Evolutionary conservation across 2,329 filamentous ascomycete genomes (phyloP).

Genomic region (Xylaria sp.): DNA sequence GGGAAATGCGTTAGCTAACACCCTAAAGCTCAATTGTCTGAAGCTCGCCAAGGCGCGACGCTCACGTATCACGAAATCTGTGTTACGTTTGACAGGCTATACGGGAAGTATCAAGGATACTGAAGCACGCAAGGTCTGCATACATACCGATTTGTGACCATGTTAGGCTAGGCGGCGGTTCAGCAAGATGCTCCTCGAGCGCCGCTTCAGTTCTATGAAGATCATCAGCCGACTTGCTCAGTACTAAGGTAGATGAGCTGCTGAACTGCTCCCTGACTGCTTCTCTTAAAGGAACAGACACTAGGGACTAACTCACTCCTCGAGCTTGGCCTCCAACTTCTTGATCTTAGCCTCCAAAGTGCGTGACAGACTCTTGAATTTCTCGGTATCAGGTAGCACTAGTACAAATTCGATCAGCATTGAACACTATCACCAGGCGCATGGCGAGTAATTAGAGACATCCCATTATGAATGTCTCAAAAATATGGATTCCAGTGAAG

Average conservation of each 20-base stretch:
- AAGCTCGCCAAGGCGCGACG: background rate
- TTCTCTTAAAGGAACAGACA: background rate
- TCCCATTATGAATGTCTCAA: background rate
- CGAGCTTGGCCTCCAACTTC: slow-evolving; percentile 41
- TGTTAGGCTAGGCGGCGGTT: slow-evolving; percentile 34
- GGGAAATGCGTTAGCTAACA: slow-evolving; percentile 5
- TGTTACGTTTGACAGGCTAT: background rate
- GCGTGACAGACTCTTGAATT: slow-evolving; percentile 40
- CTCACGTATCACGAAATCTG: background rate
- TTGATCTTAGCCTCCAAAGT: slow-evolving; percentile 42
- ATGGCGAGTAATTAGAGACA: background rate
- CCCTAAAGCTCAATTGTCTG: background rate
- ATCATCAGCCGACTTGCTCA: slow-evolving; percentile 5
- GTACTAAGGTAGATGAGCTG: background rate
- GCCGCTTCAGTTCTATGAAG: slow-evolving; percentile 27
- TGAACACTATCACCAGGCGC: background rate
- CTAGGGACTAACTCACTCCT: slow-evolving; percentile 36
- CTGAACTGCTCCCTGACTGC: background rate
- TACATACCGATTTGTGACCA: slow-evolving; percentile 41
- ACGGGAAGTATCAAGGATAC: background rate
- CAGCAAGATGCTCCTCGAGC: slow-evolving; percentile 39
- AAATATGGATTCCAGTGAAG: background rate
- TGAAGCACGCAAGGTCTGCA: background rate
- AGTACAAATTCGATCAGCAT: slow-evolving; percentile 23
- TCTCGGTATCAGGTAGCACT: slow-evolving; percentile 42